Conservation (phyloP, 768 basidiomycete species). For the Psilocybe cubensis region DNA sequence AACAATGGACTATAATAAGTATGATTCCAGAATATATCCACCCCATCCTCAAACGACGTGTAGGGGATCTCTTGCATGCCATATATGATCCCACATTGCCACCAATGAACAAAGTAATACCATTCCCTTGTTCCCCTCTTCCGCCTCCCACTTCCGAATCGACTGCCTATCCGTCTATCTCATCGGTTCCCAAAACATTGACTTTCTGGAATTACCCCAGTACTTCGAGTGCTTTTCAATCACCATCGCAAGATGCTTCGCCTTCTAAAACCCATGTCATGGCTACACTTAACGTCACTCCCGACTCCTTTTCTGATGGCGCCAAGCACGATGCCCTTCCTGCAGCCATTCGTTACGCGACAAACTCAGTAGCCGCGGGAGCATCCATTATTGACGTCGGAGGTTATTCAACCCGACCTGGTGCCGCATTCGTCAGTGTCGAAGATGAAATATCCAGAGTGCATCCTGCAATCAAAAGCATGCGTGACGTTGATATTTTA, state of each 20-base stretch:
- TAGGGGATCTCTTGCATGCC: conserved; percentile 49
- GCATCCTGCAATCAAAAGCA: conserved; percentile 54
- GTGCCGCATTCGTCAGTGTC: conserved; percentile 63
- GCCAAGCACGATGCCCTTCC: conserved; percentile 54
- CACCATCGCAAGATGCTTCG: background rate
- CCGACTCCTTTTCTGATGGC: conserved; percentile 97
- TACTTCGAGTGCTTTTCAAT: background rate
- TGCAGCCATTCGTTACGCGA: conserved; percentile 57
- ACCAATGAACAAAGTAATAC: conserved; percentile 74
- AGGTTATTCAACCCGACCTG: conserved; percentile 91
- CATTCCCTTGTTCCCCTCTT: conserved; percentile 65
- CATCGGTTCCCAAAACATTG: conserved; percentile 47
- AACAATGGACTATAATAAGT: conserved; percentile 40
- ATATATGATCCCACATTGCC: conserved; percentile 37
- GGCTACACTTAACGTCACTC: conserved; percentile 92
- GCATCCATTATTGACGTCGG: conserved; percentile 90
- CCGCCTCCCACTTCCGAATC: conserved; percentile 19
- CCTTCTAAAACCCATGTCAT: conserved; percentile 68
- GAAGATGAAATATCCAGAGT: conserved; percentile 79
- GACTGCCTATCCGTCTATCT: conserved; percentile 24
- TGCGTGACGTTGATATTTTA: conserved; percentile 41
- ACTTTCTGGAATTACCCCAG: conserved; percentile 53
- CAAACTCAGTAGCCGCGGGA: conserved; percentile 52
- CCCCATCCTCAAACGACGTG: conserved; percentile 53
- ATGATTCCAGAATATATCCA: conserved; percentile 80